Conservation (phyloP, 306 rosid species). For the Castanea mollissima region DNA sequence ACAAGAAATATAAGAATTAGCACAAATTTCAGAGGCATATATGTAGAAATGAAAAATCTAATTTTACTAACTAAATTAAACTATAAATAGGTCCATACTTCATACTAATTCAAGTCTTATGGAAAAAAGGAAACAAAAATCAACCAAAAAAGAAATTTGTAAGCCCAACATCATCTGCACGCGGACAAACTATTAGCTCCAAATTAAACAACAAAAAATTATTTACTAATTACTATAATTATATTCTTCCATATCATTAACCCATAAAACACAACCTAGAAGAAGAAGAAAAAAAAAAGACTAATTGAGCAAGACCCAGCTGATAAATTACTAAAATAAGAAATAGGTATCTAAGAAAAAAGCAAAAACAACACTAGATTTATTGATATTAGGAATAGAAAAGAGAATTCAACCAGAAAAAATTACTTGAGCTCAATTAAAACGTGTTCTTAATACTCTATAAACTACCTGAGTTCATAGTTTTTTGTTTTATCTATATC, state of each 20-base stretch:
- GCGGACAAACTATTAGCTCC: not conserved
- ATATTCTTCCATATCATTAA: not conserved
- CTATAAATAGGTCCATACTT: not conserved
- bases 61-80: not conserved
- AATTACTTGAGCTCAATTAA: too few relatives aligned
- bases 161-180: not conserved
- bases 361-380: conserved; percentile 15
- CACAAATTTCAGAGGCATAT: not conserved
- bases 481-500: not conserved
- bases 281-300: not conserved
- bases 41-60: not conserved
- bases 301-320: conserved; percentile 18
- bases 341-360: conserved; percentile 20
- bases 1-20: not conserved
- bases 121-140: too few relatives aligned
- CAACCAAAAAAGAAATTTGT: not conserved
- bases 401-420: too few relatives aligned
- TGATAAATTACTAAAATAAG: conserved; percentile 5
- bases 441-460: not conserved
- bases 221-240: not conserved
- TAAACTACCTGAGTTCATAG: not conserved
- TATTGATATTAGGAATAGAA: conserved; percentile 21
- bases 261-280: conserved; percentile 14
- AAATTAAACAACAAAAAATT: not conserved
- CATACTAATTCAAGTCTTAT: not conserved